Percentiles rank a stretch among this genome's conserved stretches.
These are phyloP conservation scores for Podospora pseudocomata DNA, from an alignment of 495 filamentous ascomycete genomes.

Conservation along the genomic window DNA sequence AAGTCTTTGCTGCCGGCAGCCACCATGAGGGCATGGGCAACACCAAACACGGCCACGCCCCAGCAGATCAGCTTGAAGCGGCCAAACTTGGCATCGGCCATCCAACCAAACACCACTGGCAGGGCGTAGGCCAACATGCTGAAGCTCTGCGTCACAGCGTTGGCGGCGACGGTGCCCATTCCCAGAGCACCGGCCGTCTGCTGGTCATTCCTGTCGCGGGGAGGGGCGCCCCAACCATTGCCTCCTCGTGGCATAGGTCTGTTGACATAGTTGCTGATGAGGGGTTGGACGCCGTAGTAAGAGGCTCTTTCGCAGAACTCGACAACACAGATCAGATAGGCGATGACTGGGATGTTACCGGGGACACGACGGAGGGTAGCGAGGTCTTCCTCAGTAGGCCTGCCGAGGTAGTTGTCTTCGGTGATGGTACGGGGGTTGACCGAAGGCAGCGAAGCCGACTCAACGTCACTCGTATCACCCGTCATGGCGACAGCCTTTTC, in stretches of 20 bases:
- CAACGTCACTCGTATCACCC: neutral
- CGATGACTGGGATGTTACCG: slow-evolving; percentile 48
- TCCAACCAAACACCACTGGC: slow-evolving; percentile 55
- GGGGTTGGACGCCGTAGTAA: slow-evolving; percentile 54
- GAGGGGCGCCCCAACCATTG: slow-evolving; percentile 60
- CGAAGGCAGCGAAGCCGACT: neutral
- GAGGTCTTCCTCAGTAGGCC: slow-evolving; percentile 57
- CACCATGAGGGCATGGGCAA: slow-evolving; percentile 63
- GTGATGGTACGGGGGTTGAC: slow-evolving; percentile 18
- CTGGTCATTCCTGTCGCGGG: slow-evolving; percentile 41
- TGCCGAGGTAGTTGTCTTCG: slow-evolving; percentile 43
- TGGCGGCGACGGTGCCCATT: slow-evolving; percentile 57
- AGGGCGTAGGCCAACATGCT: slow-evolving; percentile 57
- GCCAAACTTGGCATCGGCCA: slow-evolving; percentile 56
- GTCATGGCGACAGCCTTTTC: neutral
- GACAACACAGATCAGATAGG: slow-evolving; percentile 55
- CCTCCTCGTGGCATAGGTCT: slow-evolving; percentile 54
- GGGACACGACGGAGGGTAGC: slow-evolving; percentile 55
- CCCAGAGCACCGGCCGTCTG: slow-evolving; percentile 57
- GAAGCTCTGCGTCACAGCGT: slow-evolving; percentile 59
- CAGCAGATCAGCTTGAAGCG: slow-evolving; percentile 60
- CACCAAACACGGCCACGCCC: slow-evolving; percentile 60
- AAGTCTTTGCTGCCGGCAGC: slow-evolving; percentile 57
- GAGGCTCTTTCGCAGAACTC: slow-evolving; percentile 61
- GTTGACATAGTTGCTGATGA: slow-evolving; percentile 59